phyloP scores from a whole-genome alignment of 306 rosid species.

The Begonia masoniana region DNA sequence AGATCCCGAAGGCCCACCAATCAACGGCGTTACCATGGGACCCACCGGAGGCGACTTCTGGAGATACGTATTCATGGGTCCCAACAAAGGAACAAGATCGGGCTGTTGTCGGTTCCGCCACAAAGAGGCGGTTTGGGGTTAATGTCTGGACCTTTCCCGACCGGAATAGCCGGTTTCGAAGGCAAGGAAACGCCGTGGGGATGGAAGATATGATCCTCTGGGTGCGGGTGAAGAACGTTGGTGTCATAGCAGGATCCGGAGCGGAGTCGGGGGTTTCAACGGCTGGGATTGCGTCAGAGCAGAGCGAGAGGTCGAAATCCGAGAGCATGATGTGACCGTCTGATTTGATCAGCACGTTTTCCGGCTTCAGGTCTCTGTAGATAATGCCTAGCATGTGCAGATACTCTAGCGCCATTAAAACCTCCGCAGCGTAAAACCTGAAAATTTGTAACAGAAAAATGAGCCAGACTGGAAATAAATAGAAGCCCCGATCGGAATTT shows the following conservation, averaged over 20 bases:
- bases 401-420: slow-evolving; percentile 86
- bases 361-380: slow-evolving; percentile 91
- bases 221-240: slow-evolving; percentile 19
- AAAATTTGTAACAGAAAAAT: not conserved
- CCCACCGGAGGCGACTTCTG: slow-evolving; percentile 87
- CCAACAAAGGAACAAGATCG: slow-evolving; percentile 87
- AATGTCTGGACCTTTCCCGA: slow-evolving; percentile 59
- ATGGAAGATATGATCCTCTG: not conserved
- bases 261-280: slow-evolving; percentile 53
- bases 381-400: slow-evolving; percentile 98
- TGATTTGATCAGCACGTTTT: slow-evolving; percentile 87
- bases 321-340: slow-evolving; percentile 99
- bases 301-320: slow-evolving; percentile 79
- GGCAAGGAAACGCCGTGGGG: slow-evolving; percentile 36
- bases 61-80: slow-evolving; percentile 89
- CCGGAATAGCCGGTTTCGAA: slow-evolving; percentile 50
- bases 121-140: slow-evolving; percentile 57
- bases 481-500: not conserved
- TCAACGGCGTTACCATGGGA: slow-evolving; percentile 99
- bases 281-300: slow-evolving; percentile 74
- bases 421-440: slow-evolving; percentile 96
- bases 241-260: slow-evolving; percentile 14
- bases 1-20: slow-evolving; percentile 96
- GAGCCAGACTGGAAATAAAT: not conserved
- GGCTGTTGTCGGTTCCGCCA: slow-evolving; percentile 83